Base-by-base conservation (phyloP, 441 rosid genomes). In the Jatropha podagrica region DNA sequence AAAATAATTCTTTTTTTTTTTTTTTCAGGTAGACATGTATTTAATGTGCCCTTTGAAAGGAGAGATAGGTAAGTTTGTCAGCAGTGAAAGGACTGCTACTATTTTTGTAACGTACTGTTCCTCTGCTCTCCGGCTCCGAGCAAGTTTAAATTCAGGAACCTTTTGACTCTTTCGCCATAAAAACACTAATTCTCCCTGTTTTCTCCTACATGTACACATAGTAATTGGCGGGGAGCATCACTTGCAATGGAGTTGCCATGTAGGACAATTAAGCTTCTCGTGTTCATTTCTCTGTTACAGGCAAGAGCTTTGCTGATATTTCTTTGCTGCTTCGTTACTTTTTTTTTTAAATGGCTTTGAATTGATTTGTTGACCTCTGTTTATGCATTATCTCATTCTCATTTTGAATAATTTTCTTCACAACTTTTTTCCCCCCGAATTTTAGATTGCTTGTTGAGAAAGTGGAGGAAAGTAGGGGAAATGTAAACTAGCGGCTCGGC, bases 211-310 rank as follows among this genome's bases (percentile, higher is more conserved):
- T 40, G 49, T 54, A 1, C 18, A 13, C 58, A 40, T 63, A 12
- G n/a, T 74, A 32, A 74, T 42, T 42, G 1, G 5, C 12, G 60
- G 42, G n/a, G 13, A 38, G 20, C 15, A n/a, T 42, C 65, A 41
- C 9, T 70, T 69, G 5, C 58, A 44, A 78, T 81, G 85, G 81
- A 81, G 76, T 74, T 80, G 52, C 65, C 76, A 12, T 54, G 73
- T 65, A 58, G 73, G 15, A 61, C 42, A 5, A 48, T 67, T 69
- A 77, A 49, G 56, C 74, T 78, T 69, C 78, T 86, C 59, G 65
- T 77, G 12, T 74, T 74, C 27, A 38, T 84, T 77, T 77, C 62
- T 65, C 54, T 82, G 54, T 65, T 86, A 27, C 86, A 81, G 88
- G 92, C 73, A 79, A 84, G 80, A 62, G 62, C 70, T 27, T 18